A percentile compares a stretch with the other conserved stretches of the same genome.
Conservation (phyloP, 2,329 filamentous ascomycete genomes). For the Exophiala phaeomuriformis region DNA sequence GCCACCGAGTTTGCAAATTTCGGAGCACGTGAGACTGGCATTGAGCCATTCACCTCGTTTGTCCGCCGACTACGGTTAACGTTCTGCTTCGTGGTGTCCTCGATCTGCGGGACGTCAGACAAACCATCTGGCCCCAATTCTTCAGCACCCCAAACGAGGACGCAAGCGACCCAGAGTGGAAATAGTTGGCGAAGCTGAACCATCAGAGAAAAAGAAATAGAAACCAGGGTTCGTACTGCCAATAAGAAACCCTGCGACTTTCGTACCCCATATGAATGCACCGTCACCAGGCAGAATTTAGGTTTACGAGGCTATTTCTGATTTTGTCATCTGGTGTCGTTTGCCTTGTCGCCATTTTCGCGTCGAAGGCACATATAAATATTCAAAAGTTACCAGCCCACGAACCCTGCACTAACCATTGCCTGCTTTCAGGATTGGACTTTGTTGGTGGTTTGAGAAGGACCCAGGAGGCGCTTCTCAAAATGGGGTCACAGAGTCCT, state of each 20-base stretch:
- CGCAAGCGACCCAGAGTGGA: no score
- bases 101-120: no score
- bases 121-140: no score
- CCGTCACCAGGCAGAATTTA: background rate
- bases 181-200: no score
- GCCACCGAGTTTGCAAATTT: no score
- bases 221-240: no score
- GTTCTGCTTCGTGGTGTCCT: no score
- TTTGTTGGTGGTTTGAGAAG: background rate
- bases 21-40: no score
- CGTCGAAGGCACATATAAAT: background rate
- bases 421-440: background rate
- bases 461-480: background rate
- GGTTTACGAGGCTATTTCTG: background rate
- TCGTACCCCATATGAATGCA: background rate
- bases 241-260: background rate
- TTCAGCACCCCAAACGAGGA: no score
- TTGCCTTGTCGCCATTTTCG: conserved; percentile 1
- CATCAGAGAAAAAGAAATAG: no score
- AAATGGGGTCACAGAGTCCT: conserved; percentile 13
- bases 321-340: background rate
- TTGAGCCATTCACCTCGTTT: no score
- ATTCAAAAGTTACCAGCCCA: background rate
- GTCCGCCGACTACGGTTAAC: no score
- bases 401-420: conserved; percentile 5